A percentile compares a stretch with the other conserved stretches of the same genome.
phyloP scores from a whole-genome alignment of 2,329 filamentous ascomycete species.

The Fusarium brevicatenulatum region DNA sequence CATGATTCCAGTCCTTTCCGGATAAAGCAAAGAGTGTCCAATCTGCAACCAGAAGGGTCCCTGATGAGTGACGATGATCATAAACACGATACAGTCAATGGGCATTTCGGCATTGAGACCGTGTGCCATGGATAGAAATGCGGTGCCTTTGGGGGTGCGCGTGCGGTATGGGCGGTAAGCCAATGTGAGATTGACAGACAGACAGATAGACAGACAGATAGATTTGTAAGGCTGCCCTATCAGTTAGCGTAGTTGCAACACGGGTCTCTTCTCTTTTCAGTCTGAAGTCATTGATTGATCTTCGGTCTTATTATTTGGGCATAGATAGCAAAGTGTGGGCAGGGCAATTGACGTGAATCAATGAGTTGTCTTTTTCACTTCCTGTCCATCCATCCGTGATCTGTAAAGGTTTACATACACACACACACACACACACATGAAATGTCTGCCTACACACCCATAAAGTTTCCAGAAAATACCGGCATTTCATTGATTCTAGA shows the following conservation, averaged over 20 bases:
- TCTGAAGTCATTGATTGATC: conserved; percentile 3
- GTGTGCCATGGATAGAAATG: conserved; percentile 6
- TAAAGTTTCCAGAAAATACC: background rate
- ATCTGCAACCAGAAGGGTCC: conserved; percentile 1
- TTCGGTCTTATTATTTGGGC: conserved; percentile 9
- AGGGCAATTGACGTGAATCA: background rate
- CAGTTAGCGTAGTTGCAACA: conserved; percentile 9
- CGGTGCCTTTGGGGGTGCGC: conserved; percentile 13
- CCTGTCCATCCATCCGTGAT: background rate
- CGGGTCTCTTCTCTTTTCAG: conserved; percentile 1
- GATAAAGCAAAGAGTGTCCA: conserved; percentile 22
- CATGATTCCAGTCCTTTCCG: conserved; percentile 33
- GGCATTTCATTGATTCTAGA: conserved; percentile 23
- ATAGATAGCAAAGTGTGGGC: conserved; percentile 5
- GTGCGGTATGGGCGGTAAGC: conserved; percentile 14
- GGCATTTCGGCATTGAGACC: conserved; percentile 5
- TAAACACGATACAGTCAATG: background rate
- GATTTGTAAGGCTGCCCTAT: conserved; percentile 27
- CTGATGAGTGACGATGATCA: conserved; percentile 10
- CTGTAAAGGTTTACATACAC: background rate
- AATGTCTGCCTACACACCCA: conserved; percentile 6
- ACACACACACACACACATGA: background rate
- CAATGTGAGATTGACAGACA: background rate
- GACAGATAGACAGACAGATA: background rate
- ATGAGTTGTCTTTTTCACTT: background rate